Evolutionary conservation across 2,329 filamentous ascomycete species (phyloP).

Genomic region (Fusarium neocosmosporiellum): DNA sequence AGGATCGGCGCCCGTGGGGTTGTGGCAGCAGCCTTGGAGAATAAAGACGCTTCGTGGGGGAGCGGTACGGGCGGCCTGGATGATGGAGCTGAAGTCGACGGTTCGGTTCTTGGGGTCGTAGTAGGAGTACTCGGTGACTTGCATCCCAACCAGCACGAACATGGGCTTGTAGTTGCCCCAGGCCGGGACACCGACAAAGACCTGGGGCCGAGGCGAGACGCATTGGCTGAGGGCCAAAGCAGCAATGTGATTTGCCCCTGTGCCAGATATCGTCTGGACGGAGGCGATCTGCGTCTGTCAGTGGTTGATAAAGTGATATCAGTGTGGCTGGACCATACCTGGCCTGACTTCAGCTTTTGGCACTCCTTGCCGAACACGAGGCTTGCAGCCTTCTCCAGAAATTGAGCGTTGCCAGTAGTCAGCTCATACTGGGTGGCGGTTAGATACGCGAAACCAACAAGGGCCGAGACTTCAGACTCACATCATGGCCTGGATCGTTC

Average conservation of each 20-base stretch:
- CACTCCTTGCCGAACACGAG: constrained; percentile 46
- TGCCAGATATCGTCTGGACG: constrained; percentile 53
- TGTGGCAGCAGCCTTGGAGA: constrained; percentile 52
- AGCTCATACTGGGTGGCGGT: constrained; percentile 45
- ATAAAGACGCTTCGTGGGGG: constrained; percentile 47
- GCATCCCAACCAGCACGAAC: constrained; percentile 45
- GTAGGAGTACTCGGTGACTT: constrained; percentile 45
- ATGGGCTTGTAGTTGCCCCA: constrained; percentile 51
- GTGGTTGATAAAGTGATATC: neutral
- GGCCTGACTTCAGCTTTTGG: neutral
- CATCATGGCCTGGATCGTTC: constrained; percentile 42
- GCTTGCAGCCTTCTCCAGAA: constrained; percentile 43
- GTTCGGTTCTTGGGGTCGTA: constrained; percentile 40
- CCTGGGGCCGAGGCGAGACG: constrained; percentile 34
- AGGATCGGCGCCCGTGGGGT: constrained; percentile 50
- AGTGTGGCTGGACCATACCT: neutral
- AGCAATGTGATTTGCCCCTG: constrained; percentile 51
- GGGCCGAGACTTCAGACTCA: constrained; percentile 13
- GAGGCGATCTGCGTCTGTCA: constrained; percentile 41
- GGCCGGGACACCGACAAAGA: constrained; percentile 42
- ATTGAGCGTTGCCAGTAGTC: constrained; percentile 48
- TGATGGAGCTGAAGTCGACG: constrained; percentile 44
- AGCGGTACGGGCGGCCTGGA: constrained; percentile 40
- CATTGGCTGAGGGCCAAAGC: constrained; percentile 45
- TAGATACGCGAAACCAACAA: neutral